These are phyloP conservation scores for Aaosphaeria pasadenensis DNA, from an alignment of 2,329 filamentous ascomycete species.

Conservation along the genomic window DNA sequence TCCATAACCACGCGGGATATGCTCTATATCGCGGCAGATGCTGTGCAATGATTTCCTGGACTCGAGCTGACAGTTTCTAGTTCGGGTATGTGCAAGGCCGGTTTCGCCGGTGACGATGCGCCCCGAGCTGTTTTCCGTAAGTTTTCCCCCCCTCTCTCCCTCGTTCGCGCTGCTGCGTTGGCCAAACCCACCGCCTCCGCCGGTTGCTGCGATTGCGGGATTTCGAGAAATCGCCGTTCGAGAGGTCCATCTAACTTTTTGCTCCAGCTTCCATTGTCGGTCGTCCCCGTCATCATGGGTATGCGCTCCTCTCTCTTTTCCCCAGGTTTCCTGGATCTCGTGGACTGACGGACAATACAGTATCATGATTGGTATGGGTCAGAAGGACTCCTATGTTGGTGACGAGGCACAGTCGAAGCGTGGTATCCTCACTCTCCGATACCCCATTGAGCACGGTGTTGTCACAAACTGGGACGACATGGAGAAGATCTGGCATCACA, in stretches of 20 bases:
- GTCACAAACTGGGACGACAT: constrained; percentile 99
- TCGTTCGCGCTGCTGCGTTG: constrained; percentile 23
- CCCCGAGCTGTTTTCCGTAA: constrained; percentile 99
- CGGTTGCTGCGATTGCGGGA: too few species aligned
- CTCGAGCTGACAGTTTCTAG: constrained; percentile 53
- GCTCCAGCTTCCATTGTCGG: constrained; percentile 92
- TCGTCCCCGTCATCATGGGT: constrained; percentile 99
- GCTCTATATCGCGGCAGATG: constrained; percentile 20
- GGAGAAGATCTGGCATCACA: constrained; percentile 99
- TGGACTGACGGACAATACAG: constrained; percentile 53
- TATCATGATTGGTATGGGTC: constrained; percentile 99
- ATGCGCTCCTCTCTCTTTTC: constrained; percentile 47
- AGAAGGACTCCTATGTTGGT: constrained; percentile 99
- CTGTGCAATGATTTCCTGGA: constrained; percentile 18
- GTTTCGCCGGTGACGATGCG: constrained; percentile 99
- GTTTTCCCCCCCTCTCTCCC: constrained; percentile 45
- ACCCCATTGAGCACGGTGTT: constrained; percentile 99
- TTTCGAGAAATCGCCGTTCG: background rate
- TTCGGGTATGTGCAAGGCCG: constrained; percentile 99
- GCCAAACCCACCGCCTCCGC: constrained; percentile 2
- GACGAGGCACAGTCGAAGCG: constrained; percentile 99
- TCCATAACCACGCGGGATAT: constrained; percentile 18
- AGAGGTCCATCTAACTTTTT: constrained; percentile 23
- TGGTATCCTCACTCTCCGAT: constrained; percentile 99
- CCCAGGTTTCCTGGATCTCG: constrained; percentile 13